These are phyloP conservation scores for Exophiala sideris DNA, from an alignment of 2,329 filamentous ascomycete species.

Conservation along the genomic window DNA sequence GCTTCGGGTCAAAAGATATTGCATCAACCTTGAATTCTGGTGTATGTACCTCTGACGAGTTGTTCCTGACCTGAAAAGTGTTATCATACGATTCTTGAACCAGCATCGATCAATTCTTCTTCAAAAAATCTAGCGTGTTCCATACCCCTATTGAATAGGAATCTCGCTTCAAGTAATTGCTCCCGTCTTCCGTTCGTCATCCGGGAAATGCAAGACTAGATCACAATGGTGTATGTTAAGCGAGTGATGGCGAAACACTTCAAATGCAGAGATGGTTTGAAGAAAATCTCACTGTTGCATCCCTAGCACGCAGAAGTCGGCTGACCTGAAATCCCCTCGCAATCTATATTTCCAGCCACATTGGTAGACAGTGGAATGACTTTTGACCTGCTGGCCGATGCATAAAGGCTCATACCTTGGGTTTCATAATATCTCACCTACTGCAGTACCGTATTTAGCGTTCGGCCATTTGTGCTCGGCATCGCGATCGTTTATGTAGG, in stretches of 20 bases:
- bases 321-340: too few relatives aligned
- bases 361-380: too few relatives aligned
- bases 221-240: slow-evolving; percentile 4
- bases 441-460: too few relatives aligned
- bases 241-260: slow-evolving; percentile 15
- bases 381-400: too few relatives aligned
- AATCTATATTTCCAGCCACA: too few relatives aligned
- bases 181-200: neutral
- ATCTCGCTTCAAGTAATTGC: neutral
- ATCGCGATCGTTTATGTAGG: too few relatives aligned
- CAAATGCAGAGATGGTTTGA: slow-evolving; percentile 1
- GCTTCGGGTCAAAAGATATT: neutral
- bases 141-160: slow-evolving; percentile 5
- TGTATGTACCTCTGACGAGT: neutral
- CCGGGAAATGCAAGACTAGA: neutral
- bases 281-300: neutral
- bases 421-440: too few relatives aligned
- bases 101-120: neutral
- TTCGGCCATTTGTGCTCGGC: too few relatives aligned
- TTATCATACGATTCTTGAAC: neutral
- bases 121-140: slow-evolving; percentile 12
- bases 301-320: too few relatives aligned
- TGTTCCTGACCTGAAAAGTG: neutral
- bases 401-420: too few relatives aligned
- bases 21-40: neutral